Evolutionary conservation across 2,329 filamentous ascomycete genomes (phyloP).

Genomic region (Colletotrichum chrysophilum): DNA sequence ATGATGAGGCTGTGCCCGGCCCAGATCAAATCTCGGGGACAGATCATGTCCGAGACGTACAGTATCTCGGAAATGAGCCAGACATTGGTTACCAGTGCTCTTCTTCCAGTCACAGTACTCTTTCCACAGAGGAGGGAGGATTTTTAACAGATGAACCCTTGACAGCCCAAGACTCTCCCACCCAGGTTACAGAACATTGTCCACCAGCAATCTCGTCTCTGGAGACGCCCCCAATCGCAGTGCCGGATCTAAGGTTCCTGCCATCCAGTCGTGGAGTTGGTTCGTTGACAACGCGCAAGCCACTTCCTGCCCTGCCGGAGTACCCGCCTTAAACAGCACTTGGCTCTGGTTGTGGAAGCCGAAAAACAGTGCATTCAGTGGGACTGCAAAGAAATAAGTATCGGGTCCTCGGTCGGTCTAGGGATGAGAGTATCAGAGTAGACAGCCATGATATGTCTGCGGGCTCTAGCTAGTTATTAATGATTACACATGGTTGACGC

Average conservation of each 20-base stretch:
- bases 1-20: neutral
- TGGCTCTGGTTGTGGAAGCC: neutral
- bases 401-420: neutral
- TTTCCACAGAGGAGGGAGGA: neutral
- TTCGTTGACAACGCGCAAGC: slow-evolving; percentile 38
- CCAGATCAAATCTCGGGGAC: neutral
- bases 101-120: neutral
- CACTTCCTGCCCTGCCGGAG: slow-evolving; percentile 47
- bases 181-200: neutral
- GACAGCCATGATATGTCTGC: slow-evolving; percentile 8
- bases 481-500: slow-evolving; percentile 13
- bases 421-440: neutral
- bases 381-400: neutral
- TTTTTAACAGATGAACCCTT: neutral
- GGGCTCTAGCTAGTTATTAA: slow-evolving; percentile 15
- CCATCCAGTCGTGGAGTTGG: slow-evolving; percentile 3
- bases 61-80: neutral
- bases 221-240: neutral
- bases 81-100: neutral
- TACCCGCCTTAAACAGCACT: slow-evolving; percentile 22
- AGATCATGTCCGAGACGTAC: neutral
- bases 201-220: neutral
- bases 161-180: neutral
- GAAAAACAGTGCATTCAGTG: neutral
- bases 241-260: neutral